phyloP scores from a whole-genome alignment of 2,329 filamentous ascomycete genomes.

The Botryotinia globosa region DNA sequence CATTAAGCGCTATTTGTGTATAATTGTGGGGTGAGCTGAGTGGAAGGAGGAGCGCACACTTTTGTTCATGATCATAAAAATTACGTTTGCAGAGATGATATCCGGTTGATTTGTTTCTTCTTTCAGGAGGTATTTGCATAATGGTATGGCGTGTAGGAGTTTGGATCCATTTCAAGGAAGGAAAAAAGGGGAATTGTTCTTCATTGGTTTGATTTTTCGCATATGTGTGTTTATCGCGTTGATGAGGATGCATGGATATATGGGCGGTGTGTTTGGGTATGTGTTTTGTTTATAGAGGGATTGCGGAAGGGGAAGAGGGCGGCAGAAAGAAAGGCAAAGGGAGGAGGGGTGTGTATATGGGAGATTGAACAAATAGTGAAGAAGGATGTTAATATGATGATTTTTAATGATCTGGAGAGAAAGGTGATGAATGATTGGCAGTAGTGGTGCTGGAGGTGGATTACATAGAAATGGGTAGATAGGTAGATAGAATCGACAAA shows the following conservation, averaged over 20 bases:
- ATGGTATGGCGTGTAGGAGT: background rate
- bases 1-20: background rate
- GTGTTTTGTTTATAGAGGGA: background rate
- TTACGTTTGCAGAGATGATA: constrained; percentile 2
- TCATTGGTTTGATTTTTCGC: background rate
- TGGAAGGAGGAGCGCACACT: background rate
- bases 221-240: background rate
- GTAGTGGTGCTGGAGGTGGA: background rate
- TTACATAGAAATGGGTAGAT: background rate
- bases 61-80: background rate
- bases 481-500: background rate
- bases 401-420: background rate
- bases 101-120: background rate
- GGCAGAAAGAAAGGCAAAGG: too few species aligned
- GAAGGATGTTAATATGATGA: background rate
- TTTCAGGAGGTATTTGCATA: background rate
- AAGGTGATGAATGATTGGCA: background rate
- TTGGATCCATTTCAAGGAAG: background rate
- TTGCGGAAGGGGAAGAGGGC: background rate
- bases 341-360: background rate
- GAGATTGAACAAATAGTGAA: background rate
- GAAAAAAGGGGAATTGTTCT: background rate
- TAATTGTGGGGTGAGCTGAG: background rate
- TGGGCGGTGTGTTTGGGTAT: background rate
- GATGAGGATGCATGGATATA: background rate